phyloP scores from a whole-genome alignment of 768 basidiomycete genomes.

The Pulveroboletus sp. region DNA sequence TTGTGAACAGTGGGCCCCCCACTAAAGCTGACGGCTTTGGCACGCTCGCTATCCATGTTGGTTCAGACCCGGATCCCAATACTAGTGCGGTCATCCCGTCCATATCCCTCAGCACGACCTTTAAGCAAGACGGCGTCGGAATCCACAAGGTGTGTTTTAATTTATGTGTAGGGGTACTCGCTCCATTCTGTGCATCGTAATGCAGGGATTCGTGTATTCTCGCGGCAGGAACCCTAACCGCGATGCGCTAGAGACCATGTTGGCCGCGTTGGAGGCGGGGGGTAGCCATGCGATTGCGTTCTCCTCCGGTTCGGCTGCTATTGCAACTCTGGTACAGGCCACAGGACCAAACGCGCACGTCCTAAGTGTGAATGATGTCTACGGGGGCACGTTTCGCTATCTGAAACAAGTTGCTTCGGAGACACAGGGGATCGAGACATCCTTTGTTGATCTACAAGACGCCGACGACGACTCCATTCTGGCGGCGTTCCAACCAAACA shows the following conservation, averaged over 20 bases:
- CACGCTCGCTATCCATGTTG: slow-evolving; percentile 83
- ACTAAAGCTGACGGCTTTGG: slow-evolving; percentile 58
- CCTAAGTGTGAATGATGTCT: slow-evolving; percentile 86
- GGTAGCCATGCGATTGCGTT: slow-evolving; percentile 75
- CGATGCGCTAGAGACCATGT: slow-evolving; percentile 65
- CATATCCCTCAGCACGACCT: slow-evolving; percentile 92
- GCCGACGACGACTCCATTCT: slow-evolving; percentile 60
- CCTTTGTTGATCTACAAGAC: slow-evolving; percentile 78
- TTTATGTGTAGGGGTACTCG: too few species aligned
- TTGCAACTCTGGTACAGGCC: slow-evolving; percentile 75
- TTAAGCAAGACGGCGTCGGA: slow-evolving; percentile 75
- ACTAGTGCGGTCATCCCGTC: slow-evolving; percentile 86
- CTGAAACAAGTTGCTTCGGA: slow-evolving; percentile 60
- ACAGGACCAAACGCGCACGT: slow-evolving; percentile 74
- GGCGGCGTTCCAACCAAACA: slow-evolving; percentile 67
- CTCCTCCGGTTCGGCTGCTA: slow-evolving; percentile 80
- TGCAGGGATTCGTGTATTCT: slow-evolving; percentile 84
- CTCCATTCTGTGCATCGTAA: neutral
- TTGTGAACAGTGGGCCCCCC: neutral
- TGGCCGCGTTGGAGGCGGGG: slow-evolving; percentile 76
- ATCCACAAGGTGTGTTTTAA: slow-evolving; percentile 55
- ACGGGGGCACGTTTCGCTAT: slow-evolving; percentile 91
- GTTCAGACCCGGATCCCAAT: slow-evolving; percentile 64
- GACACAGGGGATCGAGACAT: slow-evolving; percentile 62
- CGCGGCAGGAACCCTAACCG: slow-evolving; percentile 88